These are phyloP conservation scores for Bipolaris bicolor DNA, from an alignment of 2,329 filamentous ascomycete genomes.

Conservation along the genomic window DNA sequence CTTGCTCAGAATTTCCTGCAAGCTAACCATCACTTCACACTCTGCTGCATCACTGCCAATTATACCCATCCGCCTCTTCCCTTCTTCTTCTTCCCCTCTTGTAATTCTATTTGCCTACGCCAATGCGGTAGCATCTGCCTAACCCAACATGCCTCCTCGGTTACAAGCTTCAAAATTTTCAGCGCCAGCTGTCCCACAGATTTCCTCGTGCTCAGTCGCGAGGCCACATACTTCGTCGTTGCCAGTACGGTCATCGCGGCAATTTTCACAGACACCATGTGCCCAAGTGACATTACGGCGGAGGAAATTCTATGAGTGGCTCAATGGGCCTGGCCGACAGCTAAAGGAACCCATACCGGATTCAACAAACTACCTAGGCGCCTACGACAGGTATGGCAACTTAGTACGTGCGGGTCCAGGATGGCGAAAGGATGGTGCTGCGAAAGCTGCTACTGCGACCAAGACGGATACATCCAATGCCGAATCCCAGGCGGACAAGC, in stretches of 20 bases:
- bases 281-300: slow-evolving; percentile 57
- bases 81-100: slow-evolving; percentile 8
- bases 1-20: slow-evolving; percentile 16
- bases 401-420: slow-evolving; percentile 50
- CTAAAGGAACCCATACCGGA: slow-evolving; percentile 57
- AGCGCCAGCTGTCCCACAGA: slow-evolving; percentile 24
- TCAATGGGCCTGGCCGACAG: slow-evolving; percentile 59
- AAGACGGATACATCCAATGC: slow-evolving; percentile 8
- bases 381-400: slow-evolving; percentile 59
- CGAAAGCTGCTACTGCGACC: slow-evolving; percentile 23
- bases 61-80: slow-evolving; percentile 10
- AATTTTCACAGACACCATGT: slow-evolving; percentile 48
- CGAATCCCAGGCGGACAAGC: slow-evolving; percentile 22
- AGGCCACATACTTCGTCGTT: slow-evolving; percentile 34
- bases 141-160: slow-evolving; percentile 43
- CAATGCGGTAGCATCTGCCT: slow-evolving; percentile 39
- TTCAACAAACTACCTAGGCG: slow-evolving; percentile 62
- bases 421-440: slow-evolving; percentile 24
- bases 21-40: slow-evolving; percentile 9
- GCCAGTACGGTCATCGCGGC: slow-evolving; percentile 33
- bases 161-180: slow-evolving; percentile 40
- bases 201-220: slow-evolving; percentile 25
- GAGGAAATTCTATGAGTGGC: slow-evolving; percentile 64
- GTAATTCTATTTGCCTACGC: slow-evolving; percentile 14
- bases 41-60: slow-evolving; percentile 14